phyloP scores from a whole-genome alignment of 805 yeast genomes.

The Yarrowia hollandica region DNA sequence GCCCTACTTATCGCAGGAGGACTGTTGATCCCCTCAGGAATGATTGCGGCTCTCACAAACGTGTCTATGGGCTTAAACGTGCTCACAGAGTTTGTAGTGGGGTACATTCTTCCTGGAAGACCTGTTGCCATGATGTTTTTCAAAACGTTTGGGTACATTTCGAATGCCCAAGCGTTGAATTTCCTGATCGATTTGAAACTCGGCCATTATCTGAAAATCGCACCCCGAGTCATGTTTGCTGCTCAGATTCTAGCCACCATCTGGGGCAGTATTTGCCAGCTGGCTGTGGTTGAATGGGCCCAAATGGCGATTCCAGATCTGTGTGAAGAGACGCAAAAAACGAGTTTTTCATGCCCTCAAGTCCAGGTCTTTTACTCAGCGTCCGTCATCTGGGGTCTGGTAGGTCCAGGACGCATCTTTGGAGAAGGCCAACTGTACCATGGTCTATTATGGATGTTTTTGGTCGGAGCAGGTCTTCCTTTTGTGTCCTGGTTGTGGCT shows the following conservation, averaged over 20 bases:
- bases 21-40: slow-evolving; percentile 61
- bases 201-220: slow-evolving; percentile 64
- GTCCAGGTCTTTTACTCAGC: slow-evolving; percentile 53
- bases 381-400: slow-evolving; percentile 62
- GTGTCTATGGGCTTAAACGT: slow-evolving; percentile 59
- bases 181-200: slow-evolving; percentile 59
- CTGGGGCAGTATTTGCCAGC: slow-evolving; percentile 48
- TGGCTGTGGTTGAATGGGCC: slow-evolving; percentile 48
- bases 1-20: slow-evolving; percentile 54
- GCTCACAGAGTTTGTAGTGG: slow-evolving; percentile 62
- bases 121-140: slow-evolving; percentile 64
- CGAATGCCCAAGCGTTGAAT: slow-evolving; percentile 54
- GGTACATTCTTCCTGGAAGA: slow-evolving; percentile 62
- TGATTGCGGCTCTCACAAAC: slow-evolving; percentile 65
- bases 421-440: slow-evolving; percentile 52
- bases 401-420: slow-evolving; percentile 65
- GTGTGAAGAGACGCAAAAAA: slow-evolving; percentile 48
- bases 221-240: slow-evolving; percentile 60
- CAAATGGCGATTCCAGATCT: slow-evolving; percentile 44
- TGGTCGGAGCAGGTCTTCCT: slow-evolving; percentile 55
- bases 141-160: slow-evolving; percentile 59
- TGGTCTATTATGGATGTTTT: slow-evolving; percentile 57
- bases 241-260: slow-evolving; percentile 51
- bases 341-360: slow-evolving; percentile 52
- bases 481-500: slow-evolving; percentile 45